A percentile compares a stretch with the other conserved stretches of the same genome.
Conservation (phyloP, 768 basidiomycete species). For the Termitomyces sp. region DNA sequence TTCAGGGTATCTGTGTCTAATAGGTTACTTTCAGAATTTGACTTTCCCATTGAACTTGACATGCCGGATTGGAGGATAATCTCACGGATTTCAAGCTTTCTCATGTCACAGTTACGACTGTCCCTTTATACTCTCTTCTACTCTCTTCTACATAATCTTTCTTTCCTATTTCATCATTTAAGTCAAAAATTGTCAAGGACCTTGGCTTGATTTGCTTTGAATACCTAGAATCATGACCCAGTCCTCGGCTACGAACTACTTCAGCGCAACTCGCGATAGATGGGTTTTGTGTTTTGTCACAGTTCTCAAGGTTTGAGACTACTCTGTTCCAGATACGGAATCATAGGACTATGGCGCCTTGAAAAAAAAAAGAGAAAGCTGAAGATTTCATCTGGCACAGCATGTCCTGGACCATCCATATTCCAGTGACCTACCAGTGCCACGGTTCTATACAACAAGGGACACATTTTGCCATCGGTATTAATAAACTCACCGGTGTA, state of each 20-base stretch:
- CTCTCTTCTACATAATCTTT: background rate
- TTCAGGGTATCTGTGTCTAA: no score
- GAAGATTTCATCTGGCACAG: background rate
- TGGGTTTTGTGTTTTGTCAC: no score
- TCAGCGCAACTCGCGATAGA: background rate
- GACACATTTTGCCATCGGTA: background rate
- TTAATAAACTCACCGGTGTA: background rate
- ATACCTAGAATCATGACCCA: no score
- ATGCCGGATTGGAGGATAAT: background rate
- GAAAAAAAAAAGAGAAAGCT: background rate
- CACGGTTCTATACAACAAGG: conserved; percentile 31
- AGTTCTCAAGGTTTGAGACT: background rate
- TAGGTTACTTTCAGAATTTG: no score
- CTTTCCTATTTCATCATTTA: background rate
- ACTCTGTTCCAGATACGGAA: background rate
- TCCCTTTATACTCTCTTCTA: no score
- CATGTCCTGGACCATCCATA: conserved; percentile 35
- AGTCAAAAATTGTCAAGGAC: background rate
- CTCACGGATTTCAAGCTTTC: no score
- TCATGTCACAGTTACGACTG: no score
- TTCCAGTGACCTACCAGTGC: conserved; percentile 27
- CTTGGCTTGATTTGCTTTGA: background rate
- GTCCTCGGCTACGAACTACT: no score
- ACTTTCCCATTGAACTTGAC: no score
- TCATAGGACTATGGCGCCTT: background rate